These are phyloP conservation scores for Sugiyamaella castrensis DNA, from an alignment of 1,139 yeast species.

Conservation along the genomic window DNA sequence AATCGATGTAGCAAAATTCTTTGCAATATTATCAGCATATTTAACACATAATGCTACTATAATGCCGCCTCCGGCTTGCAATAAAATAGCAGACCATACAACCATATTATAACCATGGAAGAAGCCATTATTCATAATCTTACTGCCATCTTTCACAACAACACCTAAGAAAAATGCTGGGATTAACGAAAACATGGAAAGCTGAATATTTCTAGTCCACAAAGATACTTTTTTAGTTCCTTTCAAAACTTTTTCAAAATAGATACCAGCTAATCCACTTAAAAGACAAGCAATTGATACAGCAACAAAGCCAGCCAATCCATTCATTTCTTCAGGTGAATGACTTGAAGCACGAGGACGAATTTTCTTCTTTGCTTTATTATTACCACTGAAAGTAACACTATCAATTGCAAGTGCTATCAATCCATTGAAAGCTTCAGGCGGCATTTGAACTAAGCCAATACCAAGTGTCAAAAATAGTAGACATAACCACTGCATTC, in stretches of 20 bases:
- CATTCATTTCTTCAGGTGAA: slow-evolving; percentile 28
- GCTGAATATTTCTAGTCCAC: slow-evolving; percentile 43
- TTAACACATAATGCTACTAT: slow-evolving; percentile 44
- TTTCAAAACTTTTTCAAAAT: slow-evolving; percentile 44
- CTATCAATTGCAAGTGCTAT: slow-evolving; percentile 19
- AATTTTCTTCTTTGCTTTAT: neutral
- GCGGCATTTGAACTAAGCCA: slow-evolving; percentile 43
- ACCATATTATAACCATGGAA: slow-evolving; percentile 42
- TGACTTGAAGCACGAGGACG: no score
- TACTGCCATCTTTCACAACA: slow-evolving; percentile 37
- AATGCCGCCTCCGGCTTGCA: slow-evolving; percentile 45
- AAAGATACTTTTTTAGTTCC: slow-evolving; percentile 38
- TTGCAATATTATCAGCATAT: slow-evolving; percentile 44
- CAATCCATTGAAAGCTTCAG: slow-evolving; percentile 29
- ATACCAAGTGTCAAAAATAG: slow-evolving; percentile 40
- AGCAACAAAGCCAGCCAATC: slow-evolving; percentile 38
- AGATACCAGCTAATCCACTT: slow-evolving; percentile 44
- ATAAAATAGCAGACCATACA: slow-evolving; percentile 40
- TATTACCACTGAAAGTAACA: slow-evolving; percentile 9
- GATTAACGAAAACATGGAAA: slow-evolving; percentile 41
- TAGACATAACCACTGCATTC: slow-evolving; percentile 40
- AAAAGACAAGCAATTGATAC: slow-evolving; percentile 40
- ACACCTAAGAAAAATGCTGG: slow-evolving; percentile 43
- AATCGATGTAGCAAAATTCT: slow-evolving; percentile 44
- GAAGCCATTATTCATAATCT: slow-evolving; percentile 39